Conservation (phyloP, 1,284 basidiomycete genomes). For the Ustilago esculenta region DNA sequence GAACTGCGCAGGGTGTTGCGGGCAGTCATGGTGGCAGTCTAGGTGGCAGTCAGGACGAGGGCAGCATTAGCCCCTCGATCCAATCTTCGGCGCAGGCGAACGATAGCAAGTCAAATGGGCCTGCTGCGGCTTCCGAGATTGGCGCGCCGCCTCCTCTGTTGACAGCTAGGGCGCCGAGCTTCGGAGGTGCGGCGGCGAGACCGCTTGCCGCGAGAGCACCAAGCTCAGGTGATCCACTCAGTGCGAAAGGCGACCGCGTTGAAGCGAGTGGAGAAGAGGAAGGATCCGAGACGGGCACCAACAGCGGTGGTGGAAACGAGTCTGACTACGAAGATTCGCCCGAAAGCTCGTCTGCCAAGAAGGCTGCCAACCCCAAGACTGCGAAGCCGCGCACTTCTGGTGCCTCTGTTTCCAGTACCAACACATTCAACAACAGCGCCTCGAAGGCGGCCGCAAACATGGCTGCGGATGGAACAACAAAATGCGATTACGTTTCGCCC, state of each 20-base stretch:
- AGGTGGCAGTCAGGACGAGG: constrained; percentile 37
- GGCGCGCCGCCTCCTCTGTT: constrained; percentile 29
- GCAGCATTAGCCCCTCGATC: constrained; percentile 55
- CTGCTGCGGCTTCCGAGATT: constrained; percentile 6
- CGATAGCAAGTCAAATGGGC: constrained; percentile 7
- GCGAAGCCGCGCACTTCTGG: constrained; percentile 1
- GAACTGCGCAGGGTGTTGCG: constrained; percentile 1
- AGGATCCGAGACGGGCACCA: constrained; percentile 32
- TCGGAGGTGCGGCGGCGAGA: background rate
- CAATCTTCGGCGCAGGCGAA: constrained; percentile 52
- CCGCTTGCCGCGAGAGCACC: background rate
- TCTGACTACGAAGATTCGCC: constrained; percentile 44
- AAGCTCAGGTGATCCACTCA: background rate
- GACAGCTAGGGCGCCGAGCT: constrained; percentile 4
- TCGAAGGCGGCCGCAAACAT: constrained; percentile 11
- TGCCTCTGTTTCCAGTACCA: background rate
- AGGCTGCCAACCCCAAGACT: constrained; percentile 9
- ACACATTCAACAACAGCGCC: constrained; percentile 1
- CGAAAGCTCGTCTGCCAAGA: constrained; percentile 1
- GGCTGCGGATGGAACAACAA: constrained; percentile 38
- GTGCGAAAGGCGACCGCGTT: constrained; percentile 17
- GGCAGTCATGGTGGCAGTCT: constrained; percentile 24
- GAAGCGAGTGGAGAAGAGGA: constrained; percentile 40
- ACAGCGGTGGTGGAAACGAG: constrained; percentile 30
- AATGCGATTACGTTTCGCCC: constrained; percentile 65